Evolutionary conservation across 169 alveolate genomes (phyloP).

Genomic region (Plasmodium adleri): DNA sequence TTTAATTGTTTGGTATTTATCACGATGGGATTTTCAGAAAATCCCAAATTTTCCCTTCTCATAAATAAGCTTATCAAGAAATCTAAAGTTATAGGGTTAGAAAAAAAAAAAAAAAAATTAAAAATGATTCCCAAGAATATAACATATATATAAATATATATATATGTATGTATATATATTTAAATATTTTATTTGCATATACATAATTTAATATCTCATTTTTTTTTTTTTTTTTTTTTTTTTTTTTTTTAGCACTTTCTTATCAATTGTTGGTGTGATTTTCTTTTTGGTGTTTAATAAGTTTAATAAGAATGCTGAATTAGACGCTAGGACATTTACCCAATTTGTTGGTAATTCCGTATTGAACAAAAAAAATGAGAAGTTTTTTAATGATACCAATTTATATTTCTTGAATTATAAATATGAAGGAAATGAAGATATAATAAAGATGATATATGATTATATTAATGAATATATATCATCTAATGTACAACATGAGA

Average conservation of each 20-base stretch:
- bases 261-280: slow-evolving; percentile 39
- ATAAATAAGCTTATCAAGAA: slow-evolving; percentile 24
- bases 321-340: slow-evolving; percentile 56
- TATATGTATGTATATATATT: neutral
- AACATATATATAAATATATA: neutral
- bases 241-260: neutral
- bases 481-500: slow-evolving; percentile 21
- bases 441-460: slow-evolving; percentile 29
- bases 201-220: neutral
- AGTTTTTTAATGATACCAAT: slow-evolving; percentile 27
- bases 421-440: slow-evolving; percentile 24
- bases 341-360: slow-evolving; percentile 68
- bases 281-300: slow-evolving; percentile 52
- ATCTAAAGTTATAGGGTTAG: slow-evolving; percentile 67
- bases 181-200: neutral
- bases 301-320: slow-evolving; percentile 31
- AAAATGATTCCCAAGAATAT: neutral
- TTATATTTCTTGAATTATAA: slow-evolving; percentile 26
- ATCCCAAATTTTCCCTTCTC: slow-evolving; percentile 43
- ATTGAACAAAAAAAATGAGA: slow-evolving; percentile 27
- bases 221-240: neutral
- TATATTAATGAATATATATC: slow-evolving; percentile 15
- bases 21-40: slow-evolving; percentile 74
- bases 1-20: neutral
- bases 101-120: neutral